Conservation (phyloP, 208 protist genomes). For the Leishmania turanica region DNA sequence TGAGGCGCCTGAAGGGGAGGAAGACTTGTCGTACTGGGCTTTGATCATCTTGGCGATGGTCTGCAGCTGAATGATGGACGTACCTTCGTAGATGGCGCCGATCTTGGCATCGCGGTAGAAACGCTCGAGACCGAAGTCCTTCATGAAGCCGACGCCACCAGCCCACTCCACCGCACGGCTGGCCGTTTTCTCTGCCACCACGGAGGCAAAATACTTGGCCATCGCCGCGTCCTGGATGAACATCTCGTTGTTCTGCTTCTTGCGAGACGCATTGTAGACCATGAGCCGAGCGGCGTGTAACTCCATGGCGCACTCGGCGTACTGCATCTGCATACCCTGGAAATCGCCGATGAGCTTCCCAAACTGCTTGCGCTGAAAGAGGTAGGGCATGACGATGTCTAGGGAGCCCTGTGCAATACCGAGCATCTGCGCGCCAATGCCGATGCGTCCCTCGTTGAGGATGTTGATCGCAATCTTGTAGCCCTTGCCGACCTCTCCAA, state of each 20-base stretch:
- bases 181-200: conserved; percentile 84
- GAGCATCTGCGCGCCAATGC: conserved; percentile 95
- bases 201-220: conserved; percentile 93
- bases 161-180: conserved; percentile 92
- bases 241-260: conserved; percentile 80
- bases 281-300: conserved; percentile 83
- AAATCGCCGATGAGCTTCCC: conserved; percentile 89
- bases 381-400: conserved; percentile 80
- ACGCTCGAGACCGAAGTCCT: conserved; percentile 94
- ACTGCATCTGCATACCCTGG: conserved; percentile 95
- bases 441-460: conserved; percentile 96
- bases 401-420: conserved; percentile 90
- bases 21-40: conserved; percentile 48
- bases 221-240: conserved; percentile 96
- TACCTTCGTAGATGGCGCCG: conserved; percentile 95
- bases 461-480: conserved; percentile 95
- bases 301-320: conserved; percentile 73
- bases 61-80: conserved; percentile 96
- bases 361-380: conserved; percentile 95
- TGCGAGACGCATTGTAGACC: conserved; percentile 93
- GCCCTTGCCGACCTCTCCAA: conserved; percentile 92
- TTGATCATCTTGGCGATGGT: conserved; percentile 94
- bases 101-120: conserved; percentile 95
- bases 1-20: neutral
- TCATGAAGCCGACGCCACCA: conserved; percentile 96